phyloP scores from a whole-genome alignment of 1,284 basidiomycete species.

The Ustilago vetiveriae region DNA sequence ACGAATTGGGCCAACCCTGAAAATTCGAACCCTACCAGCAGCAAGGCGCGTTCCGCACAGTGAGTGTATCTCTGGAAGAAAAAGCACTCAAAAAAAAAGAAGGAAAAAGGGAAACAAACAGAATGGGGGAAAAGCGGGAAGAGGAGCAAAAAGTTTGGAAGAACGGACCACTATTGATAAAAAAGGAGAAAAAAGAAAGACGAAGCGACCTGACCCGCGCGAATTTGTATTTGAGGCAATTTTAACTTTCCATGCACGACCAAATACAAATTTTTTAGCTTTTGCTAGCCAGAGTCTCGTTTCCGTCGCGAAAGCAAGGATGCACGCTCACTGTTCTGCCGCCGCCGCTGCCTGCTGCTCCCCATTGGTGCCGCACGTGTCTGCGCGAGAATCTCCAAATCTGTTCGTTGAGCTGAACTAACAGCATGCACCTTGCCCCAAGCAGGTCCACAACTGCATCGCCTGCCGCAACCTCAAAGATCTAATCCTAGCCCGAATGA shows the following conservation, averaged over 20 bases:
- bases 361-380: constrained; percentile 24
- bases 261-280: no score
- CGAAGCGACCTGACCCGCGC: background rate
- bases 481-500: no score
- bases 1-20: background rate
- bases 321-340: background rate
- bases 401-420: no score
- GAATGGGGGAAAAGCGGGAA: constrained; percentile 6
- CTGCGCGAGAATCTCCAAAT: no score
- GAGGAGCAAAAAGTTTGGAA: constrained; percentile 28
- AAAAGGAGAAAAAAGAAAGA: background rate
- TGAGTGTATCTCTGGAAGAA: constrained; percentile 4
- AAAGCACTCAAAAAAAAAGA: constrained; percentile 8
- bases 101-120: constrained; percentile 12
- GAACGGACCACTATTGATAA: constrained; percentile 18
- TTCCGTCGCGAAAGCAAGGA: no score
- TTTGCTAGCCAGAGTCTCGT: no score
- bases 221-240: background rate
- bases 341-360: background rate
- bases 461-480: no score
- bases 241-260: background rate
- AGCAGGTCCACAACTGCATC: no score
- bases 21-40: background rate
- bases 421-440: no score
- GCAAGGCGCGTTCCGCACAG: constrained; percentile 5